Evolutionary conservation across 176 grass and related monocot species (phyloP), one percentile per base, ranked within the genome.

Genomic region (Chrysopogon serrulatus): DNA sequence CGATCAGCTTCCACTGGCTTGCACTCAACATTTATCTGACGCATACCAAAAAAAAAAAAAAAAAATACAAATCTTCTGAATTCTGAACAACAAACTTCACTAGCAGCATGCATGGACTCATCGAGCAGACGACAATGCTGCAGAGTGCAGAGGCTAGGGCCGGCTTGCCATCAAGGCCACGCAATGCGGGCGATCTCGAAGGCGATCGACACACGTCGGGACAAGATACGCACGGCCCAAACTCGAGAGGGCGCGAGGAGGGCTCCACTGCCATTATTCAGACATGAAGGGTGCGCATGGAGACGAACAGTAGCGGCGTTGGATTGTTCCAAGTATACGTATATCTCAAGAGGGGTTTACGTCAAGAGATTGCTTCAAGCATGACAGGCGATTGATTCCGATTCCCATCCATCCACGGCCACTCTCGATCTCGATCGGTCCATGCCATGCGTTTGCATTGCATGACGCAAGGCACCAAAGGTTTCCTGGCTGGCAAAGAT

Each of bases 21-120:
- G 79, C 27, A 83, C 83, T 78, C 73, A 90, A 86, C 68, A 83
- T 73, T 65, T 59, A 82, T 31, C 43, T 60, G 28, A 13, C 28
- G 9, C 19, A 17, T 9, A n/a, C n/a, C n/a, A n/a, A n/a, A n/a
- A n/a, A n/a, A n/a, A n/a, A n/a, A n/a, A n/a, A n/a, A n/a, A n/a
- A n/a, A n/a, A n/a, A n/a, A n/a, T n/a, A 56, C 9, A 53, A 18
- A 10, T 8, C 37, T 76, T 32, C 8, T 40, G 6, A 76, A n/a
- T 13, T 62, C 63, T 62, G 31, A 51, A 49, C 10, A 19, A 2
- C 4, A 1, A 10, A 21, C n/a, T 49, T 32, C 41, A 54, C 19
- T 62, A 53, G 6, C 31, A 27, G 26, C 26, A 62, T 62, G n/a
- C n/a, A n/a, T n/a, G n/a, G n/a, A n/a, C n/a, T 34, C 80, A 53